A percentile compares a stretch with the other conserved stretches of the same genome.
Evolutionary conservation across 2,329 filamentous ascomycete species (phyloP).

Genomic region (Cryphonectria radicalis): DNA sequence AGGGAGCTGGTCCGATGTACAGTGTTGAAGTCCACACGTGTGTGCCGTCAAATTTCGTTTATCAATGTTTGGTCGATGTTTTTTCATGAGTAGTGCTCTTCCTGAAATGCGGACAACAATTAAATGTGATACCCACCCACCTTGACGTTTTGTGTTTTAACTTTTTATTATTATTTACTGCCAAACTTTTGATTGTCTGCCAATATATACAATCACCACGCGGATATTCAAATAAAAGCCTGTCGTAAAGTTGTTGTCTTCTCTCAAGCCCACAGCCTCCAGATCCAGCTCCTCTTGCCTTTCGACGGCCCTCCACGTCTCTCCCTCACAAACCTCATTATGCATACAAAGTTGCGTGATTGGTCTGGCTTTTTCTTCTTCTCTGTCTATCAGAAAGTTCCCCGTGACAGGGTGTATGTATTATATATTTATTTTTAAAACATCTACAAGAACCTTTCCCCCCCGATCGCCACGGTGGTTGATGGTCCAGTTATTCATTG

Average conservation of each 20-base stretch:
- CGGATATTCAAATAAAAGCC: too few relatives aligned
- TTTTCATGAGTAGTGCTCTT: neutral
- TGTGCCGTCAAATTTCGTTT: neutral
- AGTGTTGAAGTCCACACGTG: neutral
- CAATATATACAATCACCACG: too few relatives aligned
- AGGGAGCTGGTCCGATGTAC: too few relatives aligned
- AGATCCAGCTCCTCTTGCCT: neutral
- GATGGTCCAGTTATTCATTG: neutral
- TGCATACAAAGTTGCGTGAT: neutral
- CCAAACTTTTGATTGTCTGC: too few relatives aligned
- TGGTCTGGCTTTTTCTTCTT: neutral
- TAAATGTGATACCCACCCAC: neutral
- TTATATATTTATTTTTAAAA: neutral
- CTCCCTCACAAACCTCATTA: too few relatives aligned
- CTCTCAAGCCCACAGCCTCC: too few relatives aligned
- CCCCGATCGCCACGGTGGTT: neutral
- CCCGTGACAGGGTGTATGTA: neutral
- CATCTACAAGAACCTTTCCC: conserved; percentile 10
- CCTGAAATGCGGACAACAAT: neutral
- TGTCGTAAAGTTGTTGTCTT: too few relatives aligned
- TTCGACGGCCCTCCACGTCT: neutral
- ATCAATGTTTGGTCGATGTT: neutral
- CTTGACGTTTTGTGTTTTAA: neutral
- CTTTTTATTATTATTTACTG: neutral
- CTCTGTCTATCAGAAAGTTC: neutral